Percentiles rank a stretch among this genome's conserved stretches.
Conservation (phyloP, 352 stramenopile genomes). For the Phytophthora pistaciae region DNA sequence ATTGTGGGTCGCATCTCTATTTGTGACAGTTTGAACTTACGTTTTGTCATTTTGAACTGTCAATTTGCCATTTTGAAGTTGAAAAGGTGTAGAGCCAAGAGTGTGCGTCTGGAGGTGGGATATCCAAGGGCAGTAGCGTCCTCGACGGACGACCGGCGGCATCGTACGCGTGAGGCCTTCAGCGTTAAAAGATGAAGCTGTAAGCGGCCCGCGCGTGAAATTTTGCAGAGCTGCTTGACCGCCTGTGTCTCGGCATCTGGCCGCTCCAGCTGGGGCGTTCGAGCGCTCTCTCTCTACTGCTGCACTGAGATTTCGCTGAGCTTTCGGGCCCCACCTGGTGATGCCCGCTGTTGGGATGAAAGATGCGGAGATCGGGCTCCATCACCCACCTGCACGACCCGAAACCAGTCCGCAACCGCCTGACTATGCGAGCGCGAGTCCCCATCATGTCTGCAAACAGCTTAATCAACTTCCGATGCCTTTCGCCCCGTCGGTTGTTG, state of each 20-base stretch:
- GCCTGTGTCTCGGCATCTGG: background rate
- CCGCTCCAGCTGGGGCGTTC: constrained; percentile 20
- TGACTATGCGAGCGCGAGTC: constrained; percentile 8
- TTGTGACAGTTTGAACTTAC: too few relatives aligned
- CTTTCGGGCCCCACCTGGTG: constrained; percentile 19
- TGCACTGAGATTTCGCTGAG: constrained; percentile 11
- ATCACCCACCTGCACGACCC: constrained; percentile 21
- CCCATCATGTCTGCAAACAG: constrained; percentile 31
- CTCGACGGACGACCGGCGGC: background rate
- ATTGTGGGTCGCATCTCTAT: too few relatives aligned
- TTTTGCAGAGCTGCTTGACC: background rate
- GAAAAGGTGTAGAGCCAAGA: too few relatives aligned
- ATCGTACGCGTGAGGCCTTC: background rate
- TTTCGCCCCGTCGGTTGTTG: constrained; percentile 27
- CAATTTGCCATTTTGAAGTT: too few relatives aligned
- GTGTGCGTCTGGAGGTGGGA: constrained; percentile 13
- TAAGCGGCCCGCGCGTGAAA: constrained; percentile 11
- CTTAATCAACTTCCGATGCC: constrained; percentile 38
- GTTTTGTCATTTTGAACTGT: too few relatives aligned
- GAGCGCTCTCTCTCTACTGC: constrained; percentile 16
- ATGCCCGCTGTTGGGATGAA: constrained; percentile 25
- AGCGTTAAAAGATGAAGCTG: background rate
- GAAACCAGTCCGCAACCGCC: constrained; percentile 14
- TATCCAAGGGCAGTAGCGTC: background rate
- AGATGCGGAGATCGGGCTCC: constrained; percentile 27